Percentiles rank a stretch among this genome's conserved stretches.
Evolutionary conservation across 768 basidiomycete genomes (phyloP).

Genomic region (Kwoniella dendrophila): DNA sequence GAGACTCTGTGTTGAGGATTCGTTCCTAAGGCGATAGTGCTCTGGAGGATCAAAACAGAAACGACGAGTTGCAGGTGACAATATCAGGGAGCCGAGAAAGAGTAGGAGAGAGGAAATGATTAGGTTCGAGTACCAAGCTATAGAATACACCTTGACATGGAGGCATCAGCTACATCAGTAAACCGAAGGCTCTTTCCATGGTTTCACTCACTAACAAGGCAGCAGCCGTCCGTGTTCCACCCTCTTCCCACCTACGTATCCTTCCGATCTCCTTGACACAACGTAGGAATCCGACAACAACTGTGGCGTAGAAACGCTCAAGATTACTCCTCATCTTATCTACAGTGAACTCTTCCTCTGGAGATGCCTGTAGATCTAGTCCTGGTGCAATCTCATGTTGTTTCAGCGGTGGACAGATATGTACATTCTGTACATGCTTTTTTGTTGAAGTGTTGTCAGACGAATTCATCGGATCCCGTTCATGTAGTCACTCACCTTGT

Average conservation of each 20-base stretch:
- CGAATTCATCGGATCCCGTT: no score
- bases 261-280: slow-evolving; percentile 57
- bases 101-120: slow-evolving; percentile 55
- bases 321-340: slow-evolving; percentile 59
- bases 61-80: slow-evolving; percentile 55
- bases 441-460: no score
- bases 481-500: slow-evolving; percentile 55
- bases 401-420: slow-evolving; percentile 44
- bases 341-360: slow-evolving; percentile 59
- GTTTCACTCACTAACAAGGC: slow-evolving; percentile 47
- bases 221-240: slow-evolving; percentile 43
- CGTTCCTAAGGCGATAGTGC: slow-evolving; percentile 49
- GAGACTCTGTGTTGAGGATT: slow-evolving; percentile 7
- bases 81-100: slow-evolving; percentile 56
- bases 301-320: slow-evolving; percentile 58
- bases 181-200: neutral
- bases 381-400: slow-evolving; percentile 16
- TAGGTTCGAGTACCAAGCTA: slow-evolving; percentile 57
- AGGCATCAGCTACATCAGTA: neutral
- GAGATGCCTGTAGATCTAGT: slow-evolving; percentile 58
- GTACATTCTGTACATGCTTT: slow-evolving; percentile 59
- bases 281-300: slow-evolving; percentile 54
- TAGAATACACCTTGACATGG: slow-evolving; percentile 51
- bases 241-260: slow-evolving; percentile 59
- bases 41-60: slow-evolving; percentile 51